These are phyloP conservation scores for Zymoseptoria brevis DNA, from an alignment of 2,329 filamentous ascomycete species.

Conservation along the genomic window DNA sequence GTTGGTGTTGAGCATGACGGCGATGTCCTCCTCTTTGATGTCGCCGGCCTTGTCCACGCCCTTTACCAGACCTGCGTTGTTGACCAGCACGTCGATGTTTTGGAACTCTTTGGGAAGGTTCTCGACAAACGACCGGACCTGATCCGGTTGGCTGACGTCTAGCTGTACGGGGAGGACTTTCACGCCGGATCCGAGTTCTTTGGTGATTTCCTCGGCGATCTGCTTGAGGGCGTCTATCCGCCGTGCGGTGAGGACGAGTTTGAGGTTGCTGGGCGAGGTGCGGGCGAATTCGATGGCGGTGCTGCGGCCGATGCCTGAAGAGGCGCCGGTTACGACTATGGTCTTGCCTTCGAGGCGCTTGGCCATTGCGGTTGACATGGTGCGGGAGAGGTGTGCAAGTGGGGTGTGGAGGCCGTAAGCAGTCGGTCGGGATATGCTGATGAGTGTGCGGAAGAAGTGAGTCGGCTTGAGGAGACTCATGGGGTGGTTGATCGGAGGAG, in stretches of 20 bases:
- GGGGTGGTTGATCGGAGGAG: constrained; percentile 1
- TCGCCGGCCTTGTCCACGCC: constrained; percentile 78
- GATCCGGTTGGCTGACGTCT: constrained; percentile 73
- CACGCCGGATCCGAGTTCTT: constrained; percentile 70
- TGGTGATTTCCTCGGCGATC: constrained; percentile 66
- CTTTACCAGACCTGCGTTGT: constrained; percentile 91
- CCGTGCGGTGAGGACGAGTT: constrained; percentile 81
- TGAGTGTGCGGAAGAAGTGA: constrained; percentile 8
- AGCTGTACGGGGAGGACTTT: constrained; percentile 75
- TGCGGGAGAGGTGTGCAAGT: constrained; percentile 26
- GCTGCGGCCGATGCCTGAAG: constrained; percentile 78
- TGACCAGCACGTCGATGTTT: constrained; percentile 81
- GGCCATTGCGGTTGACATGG: constrained; percentile 60
- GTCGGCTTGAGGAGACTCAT: constrained; percentile 8
- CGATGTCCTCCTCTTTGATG: constrained; percentile 74
- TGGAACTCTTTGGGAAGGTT: constrained; percentile 72
- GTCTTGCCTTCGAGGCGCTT: constrained; percentile 92
- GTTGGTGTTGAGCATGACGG: constrained; percentile 85
- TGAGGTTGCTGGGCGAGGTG: constrained; percentile 69
- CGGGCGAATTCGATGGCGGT: constrained; percentile 89
- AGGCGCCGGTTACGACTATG: constrained; percentile 82
- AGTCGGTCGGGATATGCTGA: constrained; percentile 1
- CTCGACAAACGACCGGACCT: constrained; percentile 64
- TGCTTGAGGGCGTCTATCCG: constrained; percentile 69
- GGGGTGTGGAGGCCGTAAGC: background rate